Base-by-base conservation (phyloP, 2,329 filamentous ascomycete species). In the Didymella exigua region DNA sequence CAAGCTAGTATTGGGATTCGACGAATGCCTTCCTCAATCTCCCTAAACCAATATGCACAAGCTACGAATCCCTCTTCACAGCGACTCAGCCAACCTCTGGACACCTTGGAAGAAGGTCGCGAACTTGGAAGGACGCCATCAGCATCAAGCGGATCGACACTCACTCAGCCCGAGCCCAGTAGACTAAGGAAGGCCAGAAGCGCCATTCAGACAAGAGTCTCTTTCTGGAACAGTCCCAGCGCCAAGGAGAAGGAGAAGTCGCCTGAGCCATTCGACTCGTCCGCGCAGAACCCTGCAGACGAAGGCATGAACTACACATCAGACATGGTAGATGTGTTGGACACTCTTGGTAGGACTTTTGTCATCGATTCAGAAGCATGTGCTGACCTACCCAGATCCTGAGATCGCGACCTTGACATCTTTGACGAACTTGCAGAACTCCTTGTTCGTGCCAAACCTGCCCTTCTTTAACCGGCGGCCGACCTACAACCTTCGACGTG, bases 381-480 rank as follows among this genome's bases (percentile, higher is more conserved):
- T 36, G 27, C 62, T 56, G 30, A 64, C 48, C 19, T 26, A 55
- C 61, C 74, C 60, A 92, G 91, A 96, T 66, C 90, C 91, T 36
- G 90, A 96, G 76, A 87, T 96, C 3, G 86, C 90, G 30, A 91
- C 91, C 0, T 78, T 96, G 3, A 91, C 90, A 0, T 93, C 90
- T 13, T 82, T 96, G 9, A 96, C 90, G 37, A 96, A 96, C 67
- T 87, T 96, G 18, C 91, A 96, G 68, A 96, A 96, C 71, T 95
- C 91, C 0, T 84, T 96, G 9, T 96, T 96, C 74, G 79, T 96
- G 2, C 91, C 91, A 0, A 88, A 92, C 61, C 79, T 96, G n/a
- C 91, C 91, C 34, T 86, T 86, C 64, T 65, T 96, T 44, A 95
- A 96, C 67, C 84, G 91, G 43, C 82, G 87, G 56, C 90, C 91